Percentiles rank a stretch among this genome's conserved stretches.
Conservation (phyloP, 306 rosid genomes). For the Purshia tridentata region DNA sequence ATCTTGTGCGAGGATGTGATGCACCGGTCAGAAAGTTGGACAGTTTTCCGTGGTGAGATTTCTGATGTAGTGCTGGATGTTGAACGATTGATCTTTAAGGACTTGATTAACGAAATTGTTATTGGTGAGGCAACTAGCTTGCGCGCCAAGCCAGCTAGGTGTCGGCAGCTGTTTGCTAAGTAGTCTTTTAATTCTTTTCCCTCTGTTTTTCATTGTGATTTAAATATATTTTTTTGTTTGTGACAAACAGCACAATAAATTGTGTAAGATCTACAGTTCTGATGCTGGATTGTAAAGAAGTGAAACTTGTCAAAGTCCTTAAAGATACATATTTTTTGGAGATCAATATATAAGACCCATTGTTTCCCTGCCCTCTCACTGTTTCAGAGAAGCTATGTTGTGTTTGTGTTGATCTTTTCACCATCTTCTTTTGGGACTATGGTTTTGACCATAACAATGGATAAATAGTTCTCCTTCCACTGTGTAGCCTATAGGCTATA, state of each 20-base stretch:
- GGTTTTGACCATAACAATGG: too few relatives aligned
- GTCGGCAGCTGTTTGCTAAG: constrained; percentile 61
- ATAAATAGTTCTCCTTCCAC: too few relatives aligned
- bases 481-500: too few relatives aligned
- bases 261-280: background rate
- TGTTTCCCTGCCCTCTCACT: background rate
- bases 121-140: constrained; percentile 61
- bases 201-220: background rate
- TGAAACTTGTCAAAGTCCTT: constrained; percentile 7
- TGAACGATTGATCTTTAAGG: constrained; percentile 79
- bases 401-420: background rate
- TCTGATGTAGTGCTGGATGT: constrained; percentile 66
- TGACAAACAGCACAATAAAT: constrained; percentile 4
- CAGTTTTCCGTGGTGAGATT: constrained; percentile 49
- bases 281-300: constrained; percentile 13
- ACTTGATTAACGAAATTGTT: constrained; percentile 69
- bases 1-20: constrained; percentile 60
- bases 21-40: constrained; percentile 57
- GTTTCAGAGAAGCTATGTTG: background rate
- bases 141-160: constrained; percentile 58
- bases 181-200: constrained; percentile 23
- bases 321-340: background rate
- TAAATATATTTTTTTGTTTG: background rate
- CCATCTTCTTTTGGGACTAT: background rate
- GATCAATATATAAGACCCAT: constrained; percentile 7